phyloP scores from a whole-genome alignment of 2,329 filamentous ascomycete species.

The Cordyceps pruinosa region DNA sequence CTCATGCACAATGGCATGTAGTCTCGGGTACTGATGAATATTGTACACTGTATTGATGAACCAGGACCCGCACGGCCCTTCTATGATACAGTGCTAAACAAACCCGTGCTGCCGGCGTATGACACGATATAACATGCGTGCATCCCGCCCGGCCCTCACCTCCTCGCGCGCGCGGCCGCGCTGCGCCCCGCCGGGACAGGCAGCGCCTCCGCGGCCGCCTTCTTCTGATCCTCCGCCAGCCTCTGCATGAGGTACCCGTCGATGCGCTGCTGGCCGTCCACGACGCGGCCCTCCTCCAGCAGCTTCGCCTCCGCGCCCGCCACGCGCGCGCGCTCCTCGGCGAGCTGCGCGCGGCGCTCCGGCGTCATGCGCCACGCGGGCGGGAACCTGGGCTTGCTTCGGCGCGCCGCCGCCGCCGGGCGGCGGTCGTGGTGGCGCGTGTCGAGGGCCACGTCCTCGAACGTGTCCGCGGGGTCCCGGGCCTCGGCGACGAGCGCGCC shows the following conservation, averaged over 20 bases:
- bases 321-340: conserved; percentile 47
- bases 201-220: conserved; percentile 18
- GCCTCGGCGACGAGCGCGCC: conserved; percentile 67
- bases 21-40: neutral
- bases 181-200: neutral
- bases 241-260: conserved; percentile 29
- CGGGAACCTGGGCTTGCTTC: conserved; percentile 69
- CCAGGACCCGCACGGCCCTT: neutral
- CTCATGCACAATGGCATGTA: too few relatives aligned
- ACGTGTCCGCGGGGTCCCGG: conserved; percentile 70
- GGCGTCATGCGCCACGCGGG: conserved; percentile 74
- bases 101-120: neutral
- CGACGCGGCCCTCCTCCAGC: conserved; percentile 44
- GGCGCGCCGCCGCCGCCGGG: conserved; percentile 30
- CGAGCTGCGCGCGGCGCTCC: conserved; percentile 58
- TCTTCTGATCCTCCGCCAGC: conserved; percentile 27
- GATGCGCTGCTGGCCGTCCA: conserved; percentile 51
- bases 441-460: conserved; percentile 85
- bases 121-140: neutral
- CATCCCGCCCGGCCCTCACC: neutral
- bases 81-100: neutral
- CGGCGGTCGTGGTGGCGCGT: conserved; percentile 71
- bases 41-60: neutral
- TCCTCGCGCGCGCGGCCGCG: neutral
- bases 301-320: conserved; percentile 48